Evolutionary conservation across 176 grass and related monocot species (phyloP).

Genomic region (Hsuehochloa calcarea): DNA sequence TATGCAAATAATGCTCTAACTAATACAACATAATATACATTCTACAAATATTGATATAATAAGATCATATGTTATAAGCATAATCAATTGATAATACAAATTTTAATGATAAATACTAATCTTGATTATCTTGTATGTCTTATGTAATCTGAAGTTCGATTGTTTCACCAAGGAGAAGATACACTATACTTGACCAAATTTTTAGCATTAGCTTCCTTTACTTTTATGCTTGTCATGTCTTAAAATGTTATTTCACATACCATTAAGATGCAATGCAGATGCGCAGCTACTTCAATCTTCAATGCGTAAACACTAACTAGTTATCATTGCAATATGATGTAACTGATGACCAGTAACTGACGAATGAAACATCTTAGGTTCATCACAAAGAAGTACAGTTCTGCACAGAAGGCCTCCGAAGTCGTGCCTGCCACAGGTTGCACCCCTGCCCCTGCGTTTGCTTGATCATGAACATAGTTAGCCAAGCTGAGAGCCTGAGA

Average conservation of each 20-base stretch:
- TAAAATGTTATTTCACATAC: background rate
- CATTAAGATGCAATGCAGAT: background rate
- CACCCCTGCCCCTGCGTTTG: constrained; percentile 54
- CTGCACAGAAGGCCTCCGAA: constrained; percentile 59
- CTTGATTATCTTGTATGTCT: background rate
- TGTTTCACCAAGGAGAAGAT: constrained; percentile 12
- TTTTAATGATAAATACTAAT: too few species aligned
- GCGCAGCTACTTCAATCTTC: background rate
- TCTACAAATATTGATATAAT: too few species aligned
- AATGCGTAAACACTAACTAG: background rate
- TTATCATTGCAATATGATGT: background rate
- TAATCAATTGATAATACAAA: too few species aligned
- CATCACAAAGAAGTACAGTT: constrained; percentile 85
- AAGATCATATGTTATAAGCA: too few species aligned
- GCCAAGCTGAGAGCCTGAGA: background rate
- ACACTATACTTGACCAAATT: background rate
- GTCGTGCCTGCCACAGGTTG: constrained; percentile 67
- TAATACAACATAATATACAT: too few species aligned
- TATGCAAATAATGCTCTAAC: too few species aligned
- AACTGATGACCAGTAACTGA: constrained; percentile 20
- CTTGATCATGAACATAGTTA: constrained; percentile 42
- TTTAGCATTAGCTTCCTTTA: background rate
- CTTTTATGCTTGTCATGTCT: background rate
- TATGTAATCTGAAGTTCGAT: background rate
- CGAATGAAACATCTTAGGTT: constrained; percentile 55